phyloP scores from a whole-genome alignment of 2,329 filamentous ascomycete species.

The Tympanopsis confertula region DNA sequence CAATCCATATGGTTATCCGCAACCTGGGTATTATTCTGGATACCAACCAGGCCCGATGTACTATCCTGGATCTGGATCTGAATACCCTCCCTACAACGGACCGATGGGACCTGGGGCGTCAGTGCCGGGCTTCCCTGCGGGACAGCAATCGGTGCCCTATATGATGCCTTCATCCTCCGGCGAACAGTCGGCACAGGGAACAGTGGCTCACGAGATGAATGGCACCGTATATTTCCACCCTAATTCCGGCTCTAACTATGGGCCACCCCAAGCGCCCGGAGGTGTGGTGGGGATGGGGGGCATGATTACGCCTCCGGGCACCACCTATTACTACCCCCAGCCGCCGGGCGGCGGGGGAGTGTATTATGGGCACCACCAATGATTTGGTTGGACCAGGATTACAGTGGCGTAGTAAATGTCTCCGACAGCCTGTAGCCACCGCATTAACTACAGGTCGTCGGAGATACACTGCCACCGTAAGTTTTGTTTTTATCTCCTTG shows the following conservation, averaged over 20 bases:
- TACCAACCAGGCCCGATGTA: constrained; percentile 43
- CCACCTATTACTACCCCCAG: background rate
- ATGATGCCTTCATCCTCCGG: constrained; percentile 14
- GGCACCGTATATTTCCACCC: constrained; percentile 91
- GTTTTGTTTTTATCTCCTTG: too few species aligned
- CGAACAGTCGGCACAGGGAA: constrained; percentile 32
- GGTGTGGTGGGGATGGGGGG: constrained; percentile 40
- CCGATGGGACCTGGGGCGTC: constrained; percentile 9
- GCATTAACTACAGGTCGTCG: too few species aligned
- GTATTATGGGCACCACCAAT: too few species aligned
- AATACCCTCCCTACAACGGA: constrained; percentile 47
- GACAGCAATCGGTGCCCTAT: background rate
- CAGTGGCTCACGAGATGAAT: constrained; percentile 74
- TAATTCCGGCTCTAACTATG: constrained; percentile 27
- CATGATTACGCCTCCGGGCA: constrained; percentile 37
- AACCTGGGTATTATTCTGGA: constrained; percentile 32
- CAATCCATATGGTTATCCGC: constrained; percentile 61
- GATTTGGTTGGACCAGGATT: too few species aligned
- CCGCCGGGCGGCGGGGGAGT: background rate
- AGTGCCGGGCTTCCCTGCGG: background rate
- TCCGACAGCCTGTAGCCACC: too few species aligned
- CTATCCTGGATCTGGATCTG: constrained; percentile 51
- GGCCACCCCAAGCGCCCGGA: constrained; percentile 33
- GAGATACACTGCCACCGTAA: too few species aligned
- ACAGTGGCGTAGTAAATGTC: too few species aligned